Evolutionary conservation across 2,329 filamentous ascomycete species (phyloP), one percentile per base, ranked within the genome.

Genomic region (Drechslerella stenobrocha): DNA sequence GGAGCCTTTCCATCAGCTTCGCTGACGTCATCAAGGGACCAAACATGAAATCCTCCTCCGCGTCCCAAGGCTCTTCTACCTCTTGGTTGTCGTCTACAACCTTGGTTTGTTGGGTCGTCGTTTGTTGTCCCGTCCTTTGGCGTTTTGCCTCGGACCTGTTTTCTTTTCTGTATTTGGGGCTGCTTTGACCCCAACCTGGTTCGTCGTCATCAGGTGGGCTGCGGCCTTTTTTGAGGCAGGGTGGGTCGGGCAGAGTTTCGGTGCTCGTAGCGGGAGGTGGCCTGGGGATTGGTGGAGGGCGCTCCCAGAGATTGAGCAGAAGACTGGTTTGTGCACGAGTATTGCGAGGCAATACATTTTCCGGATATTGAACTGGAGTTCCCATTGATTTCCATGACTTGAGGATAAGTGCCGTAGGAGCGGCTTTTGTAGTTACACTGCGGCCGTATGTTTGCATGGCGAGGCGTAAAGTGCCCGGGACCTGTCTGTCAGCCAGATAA

Each of bases 251-350:
- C 11, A 13, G 34, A 13, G 34, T 37, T 15, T 37, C 34, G 34
- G 34, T 37, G 11, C 3, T 37, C 4, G 11, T 9, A 15, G 15
- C 15, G 34, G 34, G 11, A 37, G 11, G 4, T 13, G 3, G 34
- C 15, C 15, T 13, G 34, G 11, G 13, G 4, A 42, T 42, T 20
- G 37, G 37, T 20, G 37, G 37, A 42, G 37, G 37, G 13, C 37
- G 37, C 15, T 42, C n/a, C 37, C 37, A 42, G 8, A 42, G 15
- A 42, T 42, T 42, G 37, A 42, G 22, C 15, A 42, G 22, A 5
- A 20, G n/a, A 18, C 37, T 20, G n/a, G 22, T 13, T 20, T 42
- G 13, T 2, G 37, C 3, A 8, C 37, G 37, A 20, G 22, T 18
- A 4, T 18, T 7, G 18, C 15, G 3, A 7, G 37, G 15, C 8